These are phyloP conservation scores for Plasmodium cynomolgi DNA, from an alignment of 169 alveolate genomes.

Conservation along the genomic window DNA sequence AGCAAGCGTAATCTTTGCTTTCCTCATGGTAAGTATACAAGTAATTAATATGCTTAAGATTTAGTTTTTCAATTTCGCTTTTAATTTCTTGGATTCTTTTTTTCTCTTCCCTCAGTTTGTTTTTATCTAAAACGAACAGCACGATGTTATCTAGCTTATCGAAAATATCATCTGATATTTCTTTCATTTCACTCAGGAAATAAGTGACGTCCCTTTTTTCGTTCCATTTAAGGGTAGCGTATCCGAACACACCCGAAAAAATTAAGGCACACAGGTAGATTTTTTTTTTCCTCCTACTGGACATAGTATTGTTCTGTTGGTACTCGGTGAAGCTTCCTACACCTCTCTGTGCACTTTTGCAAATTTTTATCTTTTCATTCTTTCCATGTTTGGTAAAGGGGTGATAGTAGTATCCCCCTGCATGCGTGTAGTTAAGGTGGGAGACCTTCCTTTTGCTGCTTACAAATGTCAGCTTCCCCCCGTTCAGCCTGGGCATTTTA, in stretches of 20 bases:
- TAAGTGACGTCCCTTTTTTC: constrained; percentile 31
- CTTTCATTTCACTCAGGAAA: constrained; percentile 66
- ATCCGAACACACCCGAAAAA: constrained; percentile 42
- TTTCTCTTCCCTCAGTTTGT: constrained; percentile 57
- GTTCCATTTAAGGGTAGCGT: constrained; percentile 27
- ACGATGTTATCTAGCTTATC: constrained; percentile 60
- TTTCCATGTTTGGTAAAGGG: constrained; percentile 9
- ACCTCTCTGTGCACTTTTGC: constrained; percentile 11
- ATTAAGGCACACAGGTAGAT: constrained; percentile 10
- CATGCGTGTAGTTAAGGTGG: constrained; percentile 11
- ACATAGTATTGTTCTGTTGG: constrained; percentile 6
- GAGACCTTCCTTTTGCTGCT: constrained; percentile 26
- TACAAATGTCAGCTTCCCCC: constrained; percentile 4
- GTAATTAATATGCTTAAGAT: constrained; percentile 45
- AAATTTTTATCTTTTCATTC: constrained; percentile 15
- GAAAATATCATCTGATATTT: constrained; percentile 64
- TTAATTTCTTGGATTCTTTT: constrained; percentile 43
- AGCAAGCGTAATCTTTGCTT: constrained; percentile 58
- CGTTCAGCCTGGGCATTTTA: constrained; percentile 19
- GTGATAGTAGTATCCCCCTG: not conserved
- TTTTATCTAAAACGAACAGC: constrained; percentile 60
- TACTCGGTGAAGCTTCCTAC: not conserved
- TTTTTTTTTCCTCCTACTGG: constrained; percentile 27
- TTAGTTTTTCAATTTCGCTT: constrained; percentile 53
- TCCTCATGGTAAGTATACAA: constrained; percentile 64